phyloP scores from a whole-genome alignment of 2,329 filamentous ascomycete genomes.

The Verticillium longisporum region DNA sequence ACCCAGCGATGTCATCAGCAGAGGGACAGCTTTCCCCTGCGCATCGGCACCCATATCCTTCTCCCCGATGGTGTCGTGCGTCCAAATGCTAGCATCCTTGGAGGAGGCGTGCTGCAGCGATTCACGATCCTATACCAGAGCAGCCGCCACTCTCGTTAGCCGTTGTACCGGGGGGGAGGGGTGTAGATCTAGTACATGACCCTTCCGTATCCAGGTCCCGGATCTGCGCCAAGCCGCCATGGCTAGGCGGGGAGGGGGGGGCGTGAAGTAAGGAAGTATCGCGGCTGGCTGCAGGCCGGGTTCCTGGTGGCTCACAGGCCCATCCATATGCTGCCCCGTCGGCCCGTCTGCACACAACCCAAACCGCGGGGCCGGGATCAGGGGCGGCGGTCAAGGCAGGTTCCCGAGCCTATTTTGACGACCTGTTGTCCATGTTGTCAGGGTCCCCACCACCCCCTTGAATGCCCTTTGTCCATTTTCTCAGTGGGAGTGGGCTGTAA shows the following conservation, averaged over 20 bases:
- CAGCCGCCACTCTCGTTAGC: background rate
- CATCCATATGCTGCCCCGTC: background rate
- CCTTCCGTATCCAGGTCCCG: background rate
- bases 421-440: constrained; percentile 3
- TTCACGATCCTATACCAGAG: background rate
- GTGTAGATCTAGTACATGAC: background rate
- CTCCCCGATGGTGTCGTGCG: background rate
- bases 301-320: background rate
- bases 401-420: constrained; percentile 11
- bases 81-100: background rate
- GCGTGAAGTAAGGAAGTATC: background rate
- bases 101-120: background rate
- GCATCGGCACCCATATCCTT: background rate
- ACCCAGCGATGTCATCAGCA: background rate
- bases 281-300: constrained; percentile 3
- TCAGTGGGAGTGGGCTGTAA: background rate
- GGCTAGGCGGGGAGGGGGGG: constrained; percentile 1
- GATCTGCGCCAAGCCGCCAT: constrained; percentile 11
- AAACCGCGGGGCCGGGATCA: constrained; percentile 11
- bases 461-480: background rate
- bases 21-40: background rate
- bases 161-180: background rate
- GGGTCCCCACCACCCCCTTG: too few relatives aligned
- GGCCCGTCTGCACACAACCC: constrained; percentile 10
- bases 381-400: constrained; percentile 4